Evolutionary conservation across 2,329 filamentous ascomycete genomes (phyloP).

Genomic region (Fusarium keratoplasticum): DNA sequence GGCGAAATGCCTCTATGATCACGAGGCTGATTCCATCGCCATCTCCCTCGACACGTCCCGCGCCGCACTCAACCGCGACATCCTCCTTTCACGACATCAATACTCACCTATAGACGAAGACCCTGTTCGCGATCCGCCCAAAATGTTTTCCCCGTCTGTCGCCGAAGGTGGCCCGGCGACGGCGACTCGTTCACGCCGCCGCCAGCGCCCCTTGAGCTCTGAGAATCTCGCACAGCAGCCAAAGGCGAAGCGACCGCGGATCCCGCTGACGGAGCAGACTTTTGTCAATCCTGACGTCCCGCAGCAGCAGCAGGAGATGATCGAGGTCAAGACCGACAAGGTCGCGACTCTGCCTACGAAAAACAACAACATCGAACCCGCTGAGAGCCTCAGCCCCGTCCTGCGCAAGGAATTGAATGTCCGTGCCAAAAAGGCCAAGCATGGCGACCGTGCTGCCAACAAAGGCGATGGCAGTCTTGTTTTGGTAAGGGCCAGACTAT

Average conservation of each 20-base stretch:
- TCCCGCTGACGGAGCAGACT: conserved; percentile 68
- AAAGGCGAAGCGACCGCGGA: conserved; percentile 72
- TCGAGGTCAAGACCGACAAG: conserved; percentile 67
- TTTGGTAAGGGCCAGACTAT: conserved; percentile 61
- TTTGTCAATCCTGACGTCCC: conserved; percentile 63
- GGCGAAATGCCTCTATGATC: conserved; percentile 46
- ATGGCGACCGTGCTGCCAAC: conserved; percentile 67
- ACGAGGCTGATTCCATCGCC: conserved; percentile 41
- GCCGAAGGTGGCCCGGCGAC: conserved; percentile 65
- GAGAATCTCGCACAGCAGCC: conserved; percentile 68
- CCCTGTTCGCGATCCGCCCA: conserved; percentile 40
- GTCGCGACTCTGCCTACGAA: conserved; percentile 57
- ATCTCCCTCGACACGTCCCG: conserved; percentile 28
- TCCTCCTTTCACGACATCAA: conserved; percentile 24
- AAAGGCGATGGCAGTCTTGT: conserved; percentile 77
- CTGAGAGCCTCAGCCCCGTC: conserved; percentile 55
- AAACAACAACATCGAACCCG: conserved; percentile 59
- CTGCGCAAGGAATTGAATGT: conserved; percentile 67
- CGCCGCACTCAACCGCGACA: conserved; percentile 16
- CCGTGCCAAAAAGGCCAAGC: conserved; percentile 71
- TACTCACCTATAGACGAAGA: not conserved
- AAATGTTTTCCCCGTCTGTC: conserved; percentile 71
- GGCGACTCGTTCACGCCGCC: conserved; percentile 70
- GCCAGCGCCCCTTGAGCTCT: conserved; percentile 68
- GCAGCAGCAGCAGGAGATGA: conserved; percentile 59